A percentile compares a stretch with the other conserved stretches of the same genome.
phyloP scores from a whole-genome alignment of 1,284 basidiomycete species.

The Pyrrhoderma noxium region DNA sequence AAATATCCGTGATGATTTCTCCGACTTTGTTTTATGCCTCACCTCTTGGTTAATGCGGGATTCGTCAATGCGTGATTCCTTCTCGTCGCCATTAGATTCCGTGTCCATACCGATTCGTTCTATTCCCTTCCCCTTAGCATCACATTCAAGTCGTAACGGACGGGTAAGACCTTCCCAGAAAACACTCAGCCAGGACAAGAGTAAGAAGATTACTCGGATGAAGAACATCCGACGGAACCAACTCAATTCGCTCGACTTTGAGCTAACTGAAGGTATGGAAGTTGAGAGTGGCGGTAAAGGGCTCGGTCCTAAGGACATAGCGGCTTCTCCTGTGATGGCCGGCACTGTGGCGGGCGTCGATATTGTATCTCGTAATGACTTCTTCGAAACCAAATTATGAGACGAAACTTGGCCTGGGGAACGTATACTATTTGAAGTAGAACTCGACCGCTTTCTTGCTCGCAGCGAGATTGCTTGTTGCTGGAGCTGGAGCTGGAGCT shows the following conservation, averaged over 20 bases:
- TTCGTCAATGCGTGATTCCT: slow-evolving; percentile 34
- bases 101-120: slow-evolving; percentile 25
- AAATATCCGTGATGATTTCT: not conserved
- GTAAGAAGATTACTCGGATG: slow-evolving; percentile 41
- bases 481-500: slow-evolving; percentile 20
- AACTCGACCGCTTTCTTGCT: slow-evolving; percentile 13
- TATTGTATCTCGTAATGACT: slow-evolving; percentile 9
- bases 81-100: slow-evolving; percentile 28
- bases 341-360: not conserved
- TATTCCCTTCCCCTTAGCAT: slow-evolving; percentile 18
- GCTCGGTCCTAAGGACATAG: slow-evolving; percentile 13
- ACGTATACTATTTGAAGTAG: slow-evolving; percentile 10
- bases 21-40: not conserved
- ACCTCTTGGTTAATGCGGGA: slow-evolving; percentile 21
- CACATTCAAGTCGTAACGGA: slow-evolving; percentile 1
- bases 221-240: slow-evolving; percentile 43
- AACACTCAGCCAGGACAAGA: slow-evolving; percentile 46
- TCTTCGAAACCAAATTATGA: not conserved
- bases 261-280: slow-evolving; percentile 24
- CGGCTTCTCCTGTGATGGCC: too few relatives aligned
- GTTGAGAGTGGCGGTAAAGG: slow-evolving; percentile 23
- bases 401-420: not conserved
- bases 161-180: slow-evolving; percentile 38
- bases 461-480: slow-evolving; percentile 13
- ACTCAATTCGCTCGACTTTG: slow-evolving; percentile 22